Base-by-base conservation (phyloP, 2,329 filamentous ascomycete genomes). In the Pseudogymnoascus sp. region DNA sequence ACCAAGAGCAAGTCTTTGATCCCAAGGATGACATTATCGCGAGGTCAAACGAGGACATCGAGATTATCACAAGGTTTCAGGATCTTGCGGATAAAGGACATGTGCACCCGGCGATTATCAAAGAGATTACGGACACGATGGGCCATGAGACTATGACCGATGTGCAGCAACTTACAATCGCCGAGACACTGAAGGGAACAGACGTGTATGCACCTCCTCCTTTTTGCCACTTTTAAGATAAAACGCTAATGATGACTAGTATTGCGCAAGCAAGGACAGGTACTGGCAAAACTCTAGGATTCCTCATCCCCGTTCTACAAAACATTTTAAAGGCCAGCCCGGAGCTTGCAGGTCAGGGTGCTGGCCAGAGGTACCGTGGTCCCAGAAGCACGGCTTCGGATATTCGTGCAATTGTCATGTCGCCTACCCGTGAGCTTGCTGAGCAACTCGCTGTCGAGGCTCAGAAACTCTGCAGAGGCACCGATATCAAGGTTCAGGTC, bases 191-290 rank as follows among this genome's bases (percentile, higher is more conserved):
- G 23, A 63, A 69, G 69, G 93, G 94, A 16, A 83, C 61, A 7
- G 72, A 74, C 66, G 70, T 74, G 72, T 74, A 71, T 65, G 71
- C 69, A 23, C 33, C 26, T 16, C 31, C 8, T 60, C 11, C n/a
- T 21, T 16, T 60, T 49, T 33, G 29, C 60, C 29, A 52, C 60
- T 61, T 55, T 55, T 55, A 55, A 14, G 29, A 61, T 21, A 26
- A 33, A 41, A 38, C 8, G 58, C 58, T 60, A 60, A 60, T 6
- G 11, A 41, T n/a, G 35, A 16, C 16, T 69, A 92, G 90, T 69
- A 83, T 97, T 69, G 94, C 93, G 37, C 94, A 97, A 79, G 94
- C 94, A 65, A 96, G 90, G 78, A 99, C 94, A 6, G 94, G 94
- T 74, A 97, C 94, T 2, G 94, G 94, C 72, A 99, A 99, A 78